A percentile compares a stretch with the other conserved stretches of the same genome.
Evolutionary conservation across 345 rosid genomes (phyloP).

Genomic region (Anacardium occidentale): DNA sequence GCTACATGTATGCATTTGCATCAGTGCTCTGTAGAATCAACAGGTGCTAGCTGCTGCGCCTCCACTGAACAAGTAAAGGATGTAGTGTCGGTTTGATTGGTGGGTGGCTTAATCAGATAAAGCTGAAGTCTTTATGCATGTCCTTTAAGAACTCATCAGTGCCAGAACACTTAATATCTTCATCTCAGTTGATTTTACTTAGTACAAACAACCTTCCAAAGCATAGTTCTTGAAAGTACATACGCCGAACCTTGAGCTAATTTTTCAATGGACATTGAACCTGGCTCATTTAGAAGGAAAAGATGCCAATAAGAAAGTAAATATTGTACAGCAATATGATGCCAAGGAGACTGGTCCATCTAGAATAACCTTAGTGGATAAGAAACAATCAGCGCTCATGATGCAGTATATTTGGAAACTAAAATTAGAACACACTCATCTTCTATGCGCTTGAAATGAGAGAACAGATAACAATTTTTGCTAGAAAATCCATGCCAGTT

Average conservation of each 20-base stretch:
- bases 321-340: too few species aligned
- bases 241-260: background rate
- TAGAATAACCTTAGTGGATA: too few species aligned
- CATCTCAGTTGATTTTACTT: background rate
- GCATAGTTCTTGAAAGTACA: background rate
- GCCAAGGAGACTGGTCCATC: too few species aligned
- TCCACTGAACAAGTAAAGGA: conserved; percentile 3
- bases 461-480: too few species aligned
- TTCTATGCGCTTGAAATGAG: background rate
- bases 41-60: conserved; percentile 10
- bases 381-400: too few species aligned
- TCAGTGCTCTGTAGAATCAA: conserved; percentile 1
- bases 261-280: background rate
- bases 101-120: background rate
- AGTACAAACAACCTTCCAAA: background rate
- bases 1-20: background rate
- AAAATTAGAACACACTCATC: too few species aligned
- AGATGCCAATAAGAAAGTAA: too few species aligned
- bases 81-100: conserved; percentile 14
- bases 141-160: background rate
- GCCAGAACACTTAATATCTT: background rate
- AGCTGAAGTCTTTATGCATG: background rate
- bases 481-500: too few species aligned
- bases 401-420: too few species aligned
- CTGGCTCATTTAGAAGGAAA: background rate